Conservation (phyloP, 73 alveolate genomes). For the Stentor coeruleus region DNA sequence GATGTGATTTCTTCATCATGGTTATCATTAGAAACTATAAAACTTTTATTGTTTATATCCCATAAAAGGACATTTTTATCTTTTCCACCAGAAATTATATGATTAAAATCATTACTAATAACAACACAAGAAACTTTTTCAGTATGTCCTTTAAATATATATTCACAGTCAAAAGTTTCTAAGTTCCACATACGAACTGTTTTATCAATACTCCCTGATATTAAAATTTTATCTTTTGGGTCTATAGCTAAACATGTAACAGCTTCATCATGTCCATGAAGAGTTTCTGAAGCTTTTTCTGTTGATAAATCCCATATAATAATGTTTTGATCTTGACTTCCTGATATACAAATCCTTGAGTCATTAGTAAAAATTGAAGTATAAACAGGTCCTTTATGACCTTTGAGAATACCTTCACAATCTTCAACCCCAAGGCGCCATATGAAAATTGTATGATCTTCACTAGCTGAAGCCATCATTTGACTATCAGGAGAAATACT, state of each 20-base stretch:
- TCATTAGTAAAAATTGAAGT: constrained; percentile 85
- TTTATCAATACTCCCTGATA: background rate
- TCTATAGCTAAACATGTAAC: background rate
- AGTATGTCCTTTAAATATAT: too few relatives aligned
- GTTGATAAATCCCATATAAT: constrained; percentile 74
- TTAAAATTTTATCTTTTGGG: background rate
- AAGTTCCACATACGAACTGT: background rate
- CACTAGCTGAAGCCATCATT: background rate
- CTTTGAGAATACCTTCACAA: constrained; percentile 60
- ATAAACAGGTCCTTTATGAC: constrained; percentile 93
- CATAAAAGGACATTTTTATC: too few relatives aligned
- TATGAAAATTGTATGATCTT: background rate
- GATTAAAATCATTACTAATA: too few relatives aligned
- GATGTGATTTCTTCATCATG: too few relatives aligned
- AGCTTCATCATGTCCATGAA: background rate
- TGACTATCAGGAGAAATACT: background rate
- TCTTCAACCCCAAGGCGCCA: background rate
- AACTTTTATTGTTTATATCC: too few relatives aligned
- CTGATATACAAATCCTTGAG: constrained; percentile 95
- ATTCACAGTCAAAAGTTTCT: too few relatives aligned
- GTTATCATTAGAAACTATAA: too few relatives aligned
- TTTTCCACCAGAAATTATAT: too few relatives aligned
- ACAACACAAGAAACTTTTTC: too few relatives aligned
- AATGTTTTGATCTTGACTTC: constrained; percentile 84
- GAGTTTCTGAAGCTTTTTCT: background rate